Percentiles rank a stretch among this genome's conserved stretches.
Conservation (phyloP, 345 rosid genomes). For the Murraya koenigii region DNA sequence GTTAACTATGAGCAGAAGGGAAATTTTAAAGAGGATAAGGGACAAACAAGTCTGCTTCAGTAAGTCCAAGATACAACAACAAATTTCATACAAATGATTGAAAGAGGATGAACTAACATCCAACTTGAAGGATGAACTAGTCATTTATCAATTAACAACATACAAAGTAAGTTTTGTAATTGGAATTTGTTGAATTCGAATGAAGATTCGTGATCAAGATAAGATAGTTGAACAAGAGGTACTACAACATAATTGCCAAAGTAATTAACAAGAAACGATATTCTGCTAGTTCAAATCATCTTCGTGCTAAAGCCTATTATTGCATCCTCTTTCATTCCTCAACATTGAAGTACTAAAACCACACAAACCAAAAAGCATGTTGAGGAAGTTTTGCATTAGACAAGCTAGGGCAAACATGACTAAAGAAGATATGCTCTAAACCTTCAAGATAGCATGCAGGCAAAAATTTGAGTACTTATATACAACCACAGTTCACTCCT, state of each 20-base stretch:
- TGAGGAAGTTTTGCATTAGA: not conserved
- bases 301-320: not conserved
- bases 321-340: not conserved
- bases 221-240: not conserved
- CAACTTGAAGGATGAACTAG: not conserved
- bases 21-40: not conserved
- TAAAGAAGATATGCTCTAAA: not conserved
- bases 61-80: not conserved
- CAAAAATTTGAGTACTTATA: not conserved
- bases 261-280: not conserved
- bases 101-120: not conserved
- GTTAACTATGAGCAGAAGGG: not conserved
- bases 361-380: not conserved
- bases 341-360: not conserved
- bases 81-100: not conserved
- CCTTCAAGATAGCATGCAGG: not conserved
- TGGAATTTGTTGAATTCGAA: not conserved
- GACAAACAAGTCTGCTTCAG: not conserved
- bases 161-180: not conserved
- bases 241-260: not conserved
- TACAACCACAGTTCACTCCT: not conserved
- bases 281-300: not conserved
- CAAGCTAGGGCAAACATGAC: not conserved
- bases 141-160: not conserved
- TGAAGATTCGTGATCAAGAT: not conserved